Conservation (phyloP, 495 filamentous ascomycete species). For the Terfezia claveryi region DNA sequence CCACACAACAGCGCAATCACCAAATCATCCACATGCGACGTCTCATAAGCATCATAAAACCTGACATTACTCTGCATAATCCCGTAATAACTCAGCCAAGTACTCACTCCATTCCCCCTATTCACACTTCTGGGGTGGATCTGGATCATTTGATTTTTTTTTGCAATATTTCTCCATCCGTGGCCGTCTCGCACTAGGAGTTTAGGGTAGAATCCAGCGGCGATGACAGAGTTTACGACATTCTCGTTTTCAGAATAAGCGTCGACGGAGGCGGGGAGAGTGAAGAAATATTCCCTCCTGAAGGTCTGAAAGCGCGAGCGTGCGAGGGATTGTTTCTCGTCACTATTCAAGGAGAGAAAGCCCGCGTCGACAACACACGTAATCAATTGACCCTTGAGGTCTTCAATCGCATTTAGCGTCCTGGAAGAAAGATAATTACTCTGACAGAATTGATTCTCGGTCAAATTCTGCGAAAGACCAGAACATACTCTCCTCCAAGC, state of each 20-base stretch:
- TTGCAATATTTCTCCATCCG: constrained; percentile 71
- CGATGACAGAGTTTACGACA: constrained; percentile 55
- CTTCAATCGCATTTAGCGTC: constrained; percentile 73
- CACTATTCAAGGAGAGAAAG: constrained; percentile 29
- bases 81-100: constrained; percentile 79
- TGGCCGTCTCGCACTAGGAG: constrained; percentile 68
- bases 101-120: constrained; percentile 32
- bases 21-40: constrained; percentile 57
- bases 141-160: constrained; percentile 58
- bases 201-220: constrained; percentile 89
- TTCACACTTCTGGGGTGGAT: constrained; percentile 74
- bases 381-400: constrained; percentile 75
- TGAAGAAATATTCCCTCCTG: constrained; percentile 54
- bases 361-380: constrained; percentile 63
- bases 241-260: constrained; percentile 54
- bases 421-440: constrained; percentile 77
- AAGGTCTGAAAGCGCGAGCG: constrained; percentile 18
- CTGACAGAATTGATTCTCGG: constrained; percentile 68
- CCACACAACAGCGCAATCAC: constrained; percentile 68
- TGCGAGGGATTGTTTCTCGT: constrained; percentile 21
- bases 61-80: constrained; percentile 61
- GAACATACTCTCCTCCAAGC: constrained; percentile 64
- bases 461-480: constrained; percentile 32
- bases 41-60: constrained; percentile 76
- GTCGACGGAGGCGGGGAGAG: constrained; percentile 49